Percentiles rank a stretch among this genome's conserved stretches.
Evolutionary conservation across 176 grass and related monocot genomes (phyloP).

Genomic region (Poa pratensis): DNA sequence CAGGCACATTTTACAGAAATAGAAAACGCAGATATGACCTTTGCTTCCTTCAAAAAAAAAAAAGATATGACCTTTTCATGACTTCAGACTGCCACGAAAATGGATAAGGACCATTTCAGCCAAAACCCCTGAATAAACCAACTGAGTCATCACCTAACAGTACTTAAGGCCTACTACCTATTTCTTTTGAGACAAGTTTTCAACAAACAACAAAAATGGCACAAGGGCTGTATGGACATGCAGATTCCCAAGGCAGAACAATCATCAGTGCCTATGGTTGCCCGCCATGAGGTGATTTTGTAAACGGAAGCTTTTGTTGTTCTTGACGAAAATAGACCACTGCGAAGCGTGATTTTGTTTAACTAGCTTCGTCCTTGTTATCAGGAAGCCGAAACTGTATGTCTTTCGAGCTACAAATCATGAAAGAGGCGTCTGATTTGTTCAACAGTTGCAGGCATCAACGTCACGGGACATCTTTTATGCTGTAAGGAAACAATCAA

Average conservation of each 20-base stretch:
- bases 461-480: conserved; percentile 82
- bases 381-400: conserved; percentile 5
- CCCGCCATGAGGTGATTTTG: not conserved
- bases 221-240: not conserved
- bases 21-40: not conserved
- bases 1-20: not conserved
- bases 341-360: not conserved
- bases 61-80: conserved; percentile 19
- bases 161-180: conserved; percentile 24
- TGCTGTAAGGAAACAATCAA: conserved; percentile 59
- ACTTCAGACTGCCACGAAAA: not conserved
- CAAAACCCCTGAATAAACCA: not conserved
- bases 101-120: not conserved
- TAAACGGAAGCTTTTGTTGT: not conserved
- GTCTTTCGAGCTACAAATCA: conserved; percentile 66
- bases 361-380: not conserved
- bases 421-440: conserved; percentile 95
- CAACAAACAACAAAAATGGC: not conserved
- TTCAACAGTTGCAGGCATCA: conserved; percentile 76
- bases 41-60: conserved; percentile 6
- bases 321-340: conserved; percentile 2
- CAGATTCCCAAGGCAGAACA: conserved; percentile 3
- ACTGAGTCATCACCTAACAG: conserved; percentile 9
- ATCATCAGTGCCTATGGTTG: not conserved
- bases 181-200: not conserved